Base-by-base conservation (phyloP, 2,329 filamentous ascomycete species). In the Thielaviopsis ethacetica region DNA sequence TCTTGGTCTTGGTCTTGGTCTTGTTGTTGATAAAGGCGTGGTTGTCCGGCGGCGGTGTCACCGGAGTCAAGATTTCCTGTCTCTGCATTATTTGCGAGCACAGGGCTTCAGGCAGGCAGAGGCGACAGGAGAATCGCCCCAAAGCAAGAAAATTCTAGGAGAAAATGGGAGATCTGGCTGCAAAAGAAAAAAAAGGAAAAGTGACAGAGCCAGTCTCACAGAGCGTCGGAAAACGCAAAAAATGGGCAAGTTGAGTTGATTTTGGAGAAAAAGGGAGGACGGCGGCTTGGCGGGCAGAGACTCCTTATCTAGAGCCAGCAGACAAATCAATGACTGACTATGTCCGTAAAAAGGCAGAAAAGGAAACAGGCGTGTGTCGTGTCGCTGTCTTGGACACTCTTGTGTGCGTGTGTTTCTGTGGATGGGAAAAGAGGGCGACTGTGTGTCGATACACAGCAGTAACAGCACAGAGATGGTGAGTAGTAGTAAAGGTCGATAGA, bases 31-130 rank as follows among this genome's bases (percentile, higher is more conserved):
- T 50, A 49, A 73, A 72, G 4, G 67, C 64, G 44, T 68, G 67
- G 58, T 70, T 67, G 41, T 73, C 71, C 38, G 71, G 71, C 6
- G 71, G 70, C 55, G 71, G 71, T 6, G 71, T 72, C 53, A 72
- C 67, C 47, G 71, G 71, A 15, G 69, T 66, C 27, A 71, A 67
- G 57, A 68, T 60, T 57, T 67, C 55, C 19, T 54, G 41, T 50
- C 38, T 53, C 22, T 56, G 55, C 59, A 61, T 68, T 59, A 68
- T 57, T 12, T 57, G 52, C n/a, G 61, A 21, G 61, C 54, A 47
- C 62, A 24, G 54, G 56, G 55, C 27, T 15, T 6, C 10, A 21
- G 5, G 21, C 30, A 22, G 41, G n/a, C 26, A 10, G 13, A 22
- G 19, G 47, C 49, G 30, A 34, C 10, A 12, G 2, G 30, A 34